A percentile compares a stretch with the other conserved stretches of the same genome.
Conservation (phyloP, 2,329 filamentous ascomycete genomes). For the Westerdykella aurantiaca region DNA sequence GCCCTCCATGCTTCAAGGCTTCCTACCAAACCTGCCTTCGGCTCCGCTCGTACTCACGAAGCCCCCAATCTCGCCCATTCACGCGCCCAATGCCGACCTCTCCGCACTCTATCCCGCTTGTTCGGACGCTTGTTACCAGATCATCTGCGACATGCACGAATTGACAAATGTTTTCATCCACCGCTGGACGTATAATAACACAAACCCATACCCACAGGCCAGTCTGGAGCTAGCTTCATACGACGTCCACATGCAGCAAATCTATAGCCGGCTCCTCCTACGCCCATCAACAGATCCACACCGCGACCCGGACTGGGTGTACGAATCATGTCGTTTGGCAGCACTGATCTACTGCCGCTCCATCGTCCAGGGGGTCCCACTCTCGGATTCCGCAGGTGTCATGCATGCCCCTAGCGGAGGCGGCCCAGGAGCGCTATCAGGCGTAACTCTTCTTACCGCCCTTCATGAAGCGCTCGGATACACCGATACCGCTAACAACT, state of each 20-base stretch:
- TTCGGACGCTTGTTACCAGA: constrained; percentile 15
- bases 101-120: constrained; percentile 13
- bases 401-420: constrained; percentile 11
- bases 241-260: constrained; percentile 21
- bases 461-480: constrained; percentile 19
- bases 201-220: constrained; percentile 4
- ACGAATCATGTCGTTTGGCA: constrained; percentile 29
- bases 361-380: constrained; percentile 21
- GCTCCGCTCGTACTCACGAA: constrained; percentile 2
- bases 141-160: constrained; percentile 16
- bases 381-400: constrained; percentile 18
- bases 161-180: constrained; percentile 18
- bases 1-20: constrained; percentile 13
- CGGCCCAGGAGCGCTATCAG: constrained; percentile 1
- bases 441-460: constrained; percentile 15
- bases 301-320: constrained; percentile 22
- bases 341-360: constrained; percentile 28
- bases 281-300: constrained; percentile 11
- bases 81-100: constrained; percentile 13
- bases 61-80: constrained; percentile 20
- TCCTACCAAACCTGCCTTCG: constrained; percentile 8
- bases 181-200: constrained; percentile 13
- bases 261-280: constrained; percentile 17
- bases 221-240: constrained; percentile 11
- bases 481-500: constrained; percentile 19